A percentile compares a stretch with the other conserved stretches of the same genome.
Conservation (phyloP, 2,329 filamentous ascomycete genomes). For the Colletotrichum chlorophyti region DNA sequence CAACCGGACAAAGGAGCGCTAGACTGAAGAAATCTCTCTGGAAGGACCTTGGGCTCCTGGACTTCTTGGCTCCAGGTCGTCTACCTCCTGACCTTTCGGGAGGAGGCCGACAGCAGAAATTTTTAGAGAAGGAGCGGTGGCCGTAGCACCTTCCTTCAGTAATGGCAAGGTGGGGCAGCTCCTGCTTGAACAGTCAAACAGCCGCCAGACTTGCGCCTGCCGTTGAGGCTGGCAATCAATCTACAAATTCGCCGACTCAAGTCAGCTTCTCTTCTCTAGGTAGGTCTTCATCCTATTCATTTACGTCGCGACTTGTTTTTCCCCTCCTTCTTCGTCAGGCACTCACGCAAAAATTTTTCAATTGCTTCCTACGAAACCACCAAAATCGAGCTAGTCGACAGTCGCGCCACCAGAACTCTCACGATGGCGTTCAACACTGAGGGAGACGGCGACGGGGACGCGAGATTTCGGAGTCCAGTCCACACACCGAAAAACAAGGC, state of each 20-base stretch:
- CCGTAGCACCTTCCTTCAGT: too few relatives aligned
- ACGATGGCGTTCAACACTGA: constrained; percentile 1
- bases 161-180: too few relatives aligned
- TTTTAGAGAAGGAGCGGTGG: too few relatives aligned
- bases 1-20: too few relatives aligned
- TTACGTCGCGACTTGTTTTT: neutral
- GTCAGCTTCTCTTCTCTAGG: constrained; percentile 10
- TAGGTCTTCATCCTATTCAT: too few relatives aligned
- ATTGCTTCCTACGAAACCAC: neutral
- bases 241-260: neutral
- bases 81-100: too few relatives aligned
- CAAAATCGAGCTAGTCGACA: neutral
- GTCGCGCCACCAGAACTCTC: neutral
- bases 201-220: neutral
- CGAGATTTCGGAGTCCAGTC: neutral
- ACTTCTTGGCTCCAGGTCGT: too few relatives aligned
- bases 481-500: constrained; percentile 1
- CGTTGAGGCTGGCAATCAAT: neutral
- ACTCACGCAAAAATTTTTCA: neutral
- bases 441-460: neutral
- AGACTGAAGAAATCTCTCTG: too few relatives aligned
- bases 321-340: neutral
- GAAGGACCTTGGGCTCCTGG: too few relatives aligned
- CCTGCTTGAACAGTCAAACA: too few relatives aligned
- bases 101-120: too few relatives aligned